A percentile compares a stretch with the other conserved stretches of the same genome.
Conservation (phyloP, 176 grass and related monocot genomes). For the Triticum dicoccoides region DNA sequence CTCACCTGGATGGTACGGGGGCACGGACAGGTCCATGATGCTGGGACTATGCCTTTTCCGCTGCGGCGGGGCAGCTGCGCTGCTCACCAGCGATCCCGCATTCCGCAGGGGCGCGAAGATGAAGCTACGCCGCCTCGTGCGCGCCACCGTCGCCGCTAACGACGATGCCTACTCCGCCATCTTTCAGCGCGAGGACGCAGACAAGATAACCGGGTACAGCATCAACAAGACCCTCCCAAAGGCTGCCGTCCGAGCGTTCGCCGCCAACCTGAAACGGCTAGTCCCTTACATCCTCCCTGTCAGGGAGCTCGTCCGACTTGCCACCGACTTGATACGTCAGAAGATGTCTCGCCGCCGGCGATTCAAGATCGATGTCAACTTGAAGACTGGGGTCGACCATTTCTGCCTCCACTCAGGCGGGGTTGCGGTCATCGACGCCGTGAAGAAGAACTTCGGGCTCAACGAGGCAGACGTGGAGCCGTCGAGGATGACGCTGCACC, state of each 20-base stretch:
- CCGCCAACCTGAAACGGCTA: conserved; percentile 31
- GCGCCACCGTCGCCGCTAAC: conserved; percentile 26
- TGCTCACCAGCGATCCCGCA: conserved; percentile 42
- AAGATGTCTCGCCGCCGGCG: background rate
- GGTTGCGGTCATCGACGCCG: background rate
- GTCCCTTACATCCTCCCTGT: conserved; percentile 31
- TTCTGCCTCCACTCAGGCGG: background rate
- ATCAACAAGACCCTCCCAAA: conserved; percentile 44
- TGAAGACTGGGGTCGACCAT: background rate
- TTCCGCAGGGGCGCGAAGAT: conserved; percentile 26
- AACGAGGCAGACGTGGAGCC: background rate
- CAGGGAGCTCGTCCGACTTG: conserved; percentile 21
- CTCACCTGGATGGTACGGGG: conserved; percentile 44
- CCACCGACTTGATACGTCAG: background rate
- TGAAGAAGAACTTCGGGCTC: background rate
- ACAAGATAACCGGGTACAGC: conserved; percentile 19
- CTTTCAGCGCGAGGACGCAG: conserved; percentile 44
- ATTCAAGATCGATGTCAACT: conserved; percentile 25
- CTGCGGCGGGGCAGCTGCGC: conserved; percentile 36
- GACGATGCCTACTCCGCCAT: conserved; percentile 41
- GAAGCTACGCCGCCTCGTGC: conserved; percentile 29
- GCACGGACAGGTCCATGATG: conserved; percentile 58
- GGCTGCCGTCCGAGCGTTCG: conserved; percentile 40
- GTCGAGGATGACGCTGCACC: background rate
- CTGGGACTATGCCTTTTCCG: conserved; percentile 44